Evolutionary conservation across 805 yeast species (phyloP), one percentile per base, ranked within the genome.

Genomic region (Komagataella ulmi): DNA sequence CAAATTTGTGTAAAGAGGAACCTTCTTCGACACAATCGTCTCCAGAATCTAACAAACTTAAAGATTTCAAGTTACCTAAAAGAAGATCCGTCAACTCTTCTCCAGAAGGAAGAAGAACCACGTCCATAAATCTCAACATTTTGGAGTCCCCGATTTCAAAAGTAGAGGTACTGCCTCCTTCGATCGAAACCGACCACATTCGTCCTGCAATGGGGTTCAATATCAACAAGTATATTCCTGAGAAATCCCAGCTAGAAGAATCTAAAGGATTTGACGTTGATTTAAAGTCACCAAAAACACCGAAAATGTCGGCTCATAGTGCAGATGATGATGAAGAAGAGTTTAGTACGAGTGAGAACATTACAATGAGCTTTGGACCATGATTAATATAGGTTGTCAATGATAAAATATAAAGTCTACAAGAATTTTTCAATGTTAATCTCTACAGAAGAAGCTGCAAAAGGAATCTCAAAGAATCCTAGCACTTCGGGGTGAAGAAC

Each of bases 401-500:
- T 49, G 14, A 30, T 30, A 30, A 30, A 30, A 30, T 30, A 10
- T 30, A 10, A 30, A 14, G 12, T 30, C 61, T 72, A 88, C 68
- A 89, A 77, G 74, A 91, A 91, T 52, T 81, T 85, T 71, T 89
- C 93, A 51, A 93, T 81, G 63, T 91, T 85, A 55, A 93, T 75
- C 73, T 93, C 99, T 54, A 90, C 91, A 53, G 84, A 76, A 36
- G 96, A 85, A 53, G 90, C 95, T 59, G 97, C 97, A 61, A 83
- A 88, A 51, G 97, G 96, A 56, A 93, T 79, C 58, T 89, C 97
- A 63, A 90, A 93, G 62, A 77, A 72, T 55, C 76, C 76, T 75
- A 91, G 75, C 51, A 93, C 99, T 64, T 84, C 88, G 43, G 99
- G 99, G 67, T 93, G 99, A 60, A 93, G 75, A 54, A 89, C 97